Conservation (phyloP, 805 yeast species). For the Spathaspora gorwiae region DNA sequence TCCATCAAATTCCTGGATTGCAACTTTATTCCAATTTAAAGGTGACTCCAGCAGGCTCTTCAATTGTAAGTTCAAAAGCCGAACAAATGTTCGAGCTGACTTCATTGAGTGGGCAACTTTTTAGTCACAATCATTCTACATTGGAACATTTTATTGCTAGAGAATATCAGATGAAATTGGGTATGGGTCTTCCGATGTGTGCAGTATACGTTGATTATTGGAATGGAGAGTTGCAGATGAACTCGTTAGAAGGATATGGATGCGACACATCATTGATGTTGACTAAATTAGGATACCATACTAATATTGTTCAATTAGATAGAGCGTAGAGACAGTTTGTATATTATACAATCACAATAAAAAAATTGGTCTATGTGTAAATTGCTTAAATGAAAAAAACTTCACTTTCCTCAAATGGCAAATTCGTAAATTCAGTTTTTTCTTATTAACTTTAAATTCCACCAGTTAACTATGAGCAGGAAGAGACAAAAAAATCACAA, state of each 20-base stretch:
- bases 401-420: too few relatives aligned
- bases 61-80: constrained; percentile 20
- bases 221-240: constrained; percentile 86
- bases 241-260: constrained; percentile 86
- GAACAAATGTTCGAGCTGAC: constrained; percentile 30
- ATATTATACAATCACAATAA: too few relatives aligned
- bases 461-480: too few relatives aligned
- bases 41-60: constrained; percentile 39
- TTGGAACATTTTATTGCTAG: constrained; percentile 63
- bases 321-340: constrained; percentile 55
- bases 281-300: constrained; percentile 69
- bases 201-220: constrained; percentile 92
- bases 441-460: too few relatives aligned
- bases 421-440: too few relatives aligned
- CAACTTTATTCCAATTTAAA: constrained; percentile 38
- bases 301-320: constrained; percentile 63
- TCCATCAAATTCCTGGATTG: constrained; percentile 67
- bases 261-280: constrained; percentile 80
- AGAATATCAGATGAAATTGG: constrained; percentile 70
- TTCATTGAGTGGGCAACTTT: constrained; percentile 23
- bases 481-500: too few relatives aligned
- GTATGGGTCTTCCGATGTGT: constrained; percentile 89
- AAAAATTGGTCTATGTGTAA: too few relatives aligned
- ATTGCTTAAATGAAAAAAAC: too few relatives aligned
- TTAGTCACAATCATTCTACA: constrained; percentile 44